Base-by-base conservation (phyloP, 768 basidiomycete genomes). In the Mycena albidolilacea region DNA sequence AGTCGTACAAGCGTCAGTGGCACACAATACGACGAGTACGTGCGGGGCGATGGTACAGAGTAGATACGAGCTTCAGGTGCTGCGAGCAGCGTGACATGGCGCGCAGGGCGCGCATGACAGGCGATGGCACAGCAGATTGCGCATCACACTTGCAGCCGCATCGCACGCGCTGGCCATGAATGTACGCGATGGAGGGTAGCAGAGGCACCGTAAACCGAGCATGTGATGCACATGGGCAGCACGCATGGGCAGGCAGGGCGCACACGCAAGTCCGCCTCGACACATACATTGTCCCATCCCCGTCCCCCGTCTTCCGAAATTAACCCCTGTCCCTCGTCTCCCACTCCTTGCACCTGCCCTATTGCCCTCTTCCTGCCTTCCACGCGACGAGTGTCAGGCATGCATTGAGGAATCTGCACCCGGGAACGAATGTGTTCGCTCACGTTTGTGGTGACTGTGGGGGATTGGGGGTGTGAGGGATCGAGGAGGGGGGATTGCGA, bases 41-140 rank as follows among this genome's bases (percentile, higher is more conserved):
- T 21, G 50, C 50, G 50, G 19, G 50, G n/a, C 50, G 50, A 21
- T 52, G n/a, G 50, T 21, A 8, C 50, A n/a, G n/a, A 52, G n/a
- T 21, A 52, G 50, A 52, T 52, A 52, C 50, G n/a, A 52, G 50
- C 50, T 19, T 52, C n/a, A 52, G 50, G 50, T 21, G 50, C n/a
- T 52, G 21, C 50, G 50, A 52, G 50, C 21, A 21, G 50, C 50
- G 50, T 21, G 50, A 52, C 50, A 52, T 21, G 50, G 50, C 50
- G 46, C 46, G 14, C 46, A 4, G 46, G 4, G 50, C 50, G 50
- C 50, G 50, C 50, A 52, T 52, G 50, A 52, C 50, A 52, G 50
- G 50, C 50, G n/a, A 9, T 52, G 50, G 50, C n/a, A 52, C 50
- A 48, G 14, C 46, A 48, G 46, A 48, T 48, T 15, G 17, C 50